Evolutionary conservation across 139 green algal genomes (phyloP).

Genomic region (Coelastrella sp.): DNA sequence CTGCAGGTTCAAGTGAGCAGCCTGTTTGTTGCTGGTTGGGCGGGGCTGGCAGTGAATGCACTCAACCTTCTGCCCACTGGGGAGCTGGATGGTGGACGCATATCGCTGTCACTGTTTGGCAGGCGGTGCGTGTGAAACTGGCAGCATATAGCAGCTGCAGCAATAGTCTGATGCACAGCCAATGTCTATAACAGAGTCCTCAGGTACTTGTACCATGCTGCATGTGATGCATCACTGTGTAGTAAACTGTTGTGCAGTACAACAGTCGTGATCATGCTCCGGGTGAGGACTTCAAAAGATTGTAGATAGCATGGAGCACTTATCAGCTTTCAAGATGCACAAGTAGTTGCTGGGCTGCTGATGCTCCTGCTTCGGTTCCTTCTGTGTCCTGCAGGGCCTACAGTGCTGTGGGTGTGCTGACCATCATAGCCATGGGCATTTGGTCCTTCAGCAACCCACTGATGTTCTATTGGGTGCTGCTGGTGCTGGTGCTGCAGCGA

Average conservation of each 20-base stretch:
- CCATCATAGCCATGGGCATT: slow-evolving; percentile 70
- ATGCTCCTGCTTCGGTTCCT: neutral
- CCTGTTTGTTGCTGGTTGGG: slow-evolving; percentile 83
- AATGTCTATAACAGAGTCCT: neutral
- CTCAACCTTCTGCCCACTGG: slow-evolving; percentile 78
- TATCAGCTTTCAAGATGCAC: too few species aligned
- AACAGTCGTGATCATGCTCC: too few species aligned
- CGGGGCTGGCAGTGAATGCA: slow-evolving; percentile 74
- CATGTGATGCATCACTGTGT: neutral
- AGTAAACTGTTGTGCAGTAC: too few species aligned
- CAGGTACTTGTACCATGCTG: neutral
- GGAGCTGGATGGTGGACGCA: slow-evolving; percentile 82
- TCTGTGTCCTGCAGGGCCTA: slow-evolving; percentile 46
- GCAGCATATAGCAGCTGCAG: neutral
- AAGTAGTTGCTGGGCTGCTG: neutral
- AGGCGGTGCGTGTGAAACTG: slow-evolving; percentile 17
- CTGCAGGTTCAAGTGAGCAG: slow-evolving; percentile 67
- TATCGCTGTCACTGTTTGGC: slow-evolving; percentile 64
- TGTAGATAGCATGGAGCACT: too few species aligned
- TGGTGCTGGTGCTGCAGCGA: slow-evolving; percentile 82
- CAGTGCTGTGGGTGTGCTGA: slow-evolving; percentile 62
- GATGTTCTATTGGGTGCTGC: slow-evolving; percentile 84
- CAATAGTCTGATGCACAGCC: neutral
- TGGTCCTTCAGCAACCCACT: slow-evolving; percentile 69
- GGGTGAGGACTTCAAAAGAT: too few species aligned